Base-by-base conservation (phyloP, 306 rosid species). In the Macrotyloma uniflorum region DNA sequence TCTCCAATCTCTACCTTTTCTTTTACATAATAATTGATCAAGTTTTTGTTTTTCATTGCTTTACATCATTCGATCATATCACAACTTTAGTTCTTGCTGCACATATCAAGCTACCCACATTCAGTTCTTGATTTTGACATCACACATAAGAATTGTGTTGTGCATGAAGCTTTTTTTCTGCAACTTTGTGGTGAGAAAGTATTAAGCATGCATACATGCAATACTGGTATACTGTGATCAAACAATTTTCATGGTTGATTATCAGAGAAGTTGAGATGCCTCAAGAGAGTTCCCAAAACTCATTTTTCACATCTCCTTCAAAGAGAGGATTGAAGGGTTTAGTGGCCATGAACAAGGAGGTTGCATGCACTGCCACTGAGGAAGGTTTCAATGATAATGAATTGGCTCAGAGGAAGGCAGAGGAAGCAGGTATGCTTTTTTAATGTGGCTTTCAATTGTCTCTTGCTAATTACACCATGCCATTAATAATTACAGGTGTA, bases 401-500 rank as follows among this genome's bases (percentile, higher is more conserved):
- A 67, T 86, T 93, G 86, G 99, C 99, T 78, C 96, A 93, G 16
- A 89, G 99, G 72, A 96, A 96, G 84, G 98, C 99, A 15, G 98
- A 87, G 83, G 99, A 96, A 90, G 97, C 99, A 86, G 99, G 99
- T 96, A 74, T 18, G 79, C 5, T 20, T 22, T 35, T 20, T 11
- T 62, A 47, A 47, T 75, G 36, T 58, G 30, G 11, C 1, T 35
- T 1, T 15, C 57, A 4, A 2, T 57, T 14, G 13, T 74, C 28
- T 51, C 76, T 22, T 53, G 8, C 47, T 24, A 36, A 22, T 43
- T 23, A 42, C 57, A 15, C 30, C 53, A 42, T 55, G 0, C 38
- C 22, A 55, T 11, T 16, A 57, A 18, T 35, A 42, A 74, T 20
- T 32, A 20, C 70, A 61, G 3, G 15, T 36, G 26, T 47, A 20